Evolutionary conservation across 495 filamentous ascomycete genomes (phyloP).

Genomic region (Tetracladium setigerum): DNA sequence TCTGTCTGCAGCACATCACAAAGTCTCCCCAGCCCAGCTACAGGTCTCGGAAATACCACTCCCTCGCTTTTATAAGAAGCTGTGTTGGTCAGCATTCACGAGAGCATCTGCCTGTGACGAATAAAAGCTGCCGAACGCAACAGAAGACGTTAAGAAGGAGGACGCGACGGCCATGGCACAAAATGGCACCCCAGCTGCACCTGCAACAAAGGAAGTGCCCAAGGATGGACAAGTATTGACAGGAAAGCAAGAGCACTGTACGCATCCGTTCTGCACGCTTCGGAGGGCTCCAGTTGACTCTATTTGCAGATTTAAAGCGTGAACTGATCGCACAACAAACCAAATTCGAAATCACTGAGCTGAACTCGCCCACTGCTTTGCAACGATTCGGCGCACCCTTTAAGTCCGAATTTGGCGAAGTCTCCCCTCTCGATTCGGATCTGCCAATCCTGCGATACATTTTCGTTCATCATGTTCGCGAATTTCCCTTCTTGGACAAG

Average conservation of each 20-base stretch:
- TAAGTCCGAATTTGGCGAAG: slow-evolving; percentile 82
- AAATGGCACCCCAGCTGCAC: no score
- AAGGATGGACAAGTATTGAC: slow-evolving; percentile 45
- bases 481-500: slow-evolving; percentile 94
- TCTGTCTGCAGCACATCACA: no score
- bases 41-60: no score
- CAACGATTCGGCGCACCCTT: slow-evolving; percentile 95
- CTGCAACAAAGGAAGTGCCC: no score
- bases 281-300: slow-evolving; percentile 20
- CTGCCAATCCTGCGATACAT: slow-evolving; percentile 92
- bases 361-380: slow-evolving; percentile 89
- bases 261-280: slow-evolving; percentile 18
- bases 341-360: slow-evolving; percentile 77
- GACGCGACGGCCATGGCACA: no score
- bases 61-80: no score
- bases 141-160: no score
- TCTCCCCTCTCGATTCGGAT: slow-evolving; percentile 88
- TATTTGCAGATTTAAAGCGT: slow-evolving; percentile 77
- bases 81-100: no score
- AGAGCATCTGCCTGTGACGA: no score
- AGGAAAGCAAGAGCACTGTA: slow-evolving; percentile 98
- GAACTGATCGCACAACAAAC: slow-evolving; percentile 90
- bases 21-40: no score
- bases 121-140: no score
- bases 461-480: slow-evolving; percentile 95